Evolutionary conservation across 495 filamentous ascomycete species (phyloP).

Genomic region (Podospora didyma): DNA sequence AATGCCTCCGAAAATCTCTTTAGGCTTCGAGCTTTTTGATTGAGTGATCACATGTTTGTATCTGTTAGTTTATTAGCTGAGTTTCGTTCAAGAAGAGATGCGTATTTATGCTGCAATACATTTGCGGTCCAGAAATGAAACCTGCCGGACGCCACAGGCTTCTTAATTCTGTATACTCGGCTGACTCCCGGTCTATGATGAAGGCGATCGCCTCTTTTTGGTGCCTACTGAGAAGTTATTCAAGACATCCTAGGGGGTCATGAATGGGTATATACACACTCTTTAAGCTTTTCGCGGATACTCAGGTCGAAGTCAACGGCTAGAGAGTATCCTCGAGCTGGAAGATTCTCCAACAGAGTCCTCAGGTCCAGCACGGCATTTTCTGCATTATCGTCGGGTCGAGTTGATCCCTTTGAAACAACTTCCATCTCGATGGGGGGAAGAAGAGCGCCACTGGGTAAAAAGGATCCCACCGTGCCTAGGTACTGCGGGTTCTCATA

Average conservation of each 20-base stretch:
- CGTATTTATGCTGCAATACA: not conserved
- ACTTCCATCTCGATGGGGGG: not conserved
- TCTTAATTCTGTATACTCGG: not conserved
- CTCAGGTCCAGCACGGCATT: not conserved
- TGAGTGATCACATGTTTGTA: conserved; percentile 7
- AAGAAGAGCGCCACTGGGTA: not conserved
- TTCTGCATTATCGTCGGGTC: not conserved
- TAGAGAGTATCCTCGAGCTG: not conserved
- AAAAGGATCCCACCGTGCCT: not conserved
- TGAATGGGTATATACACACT: too few species aligned
- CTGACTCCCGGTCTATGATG: not conserved
- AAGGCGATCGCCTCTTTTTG: not conserved
- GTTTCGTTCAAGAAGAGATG: not conserved
- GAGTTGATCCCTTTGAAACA: not conserved
- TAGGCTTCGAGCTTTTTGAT: conserved; percentile 1
- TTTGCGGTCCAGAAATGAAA: not conserved
- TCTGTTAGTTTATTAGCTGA: not conserved
- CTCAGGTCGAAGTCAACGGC: not conserved
- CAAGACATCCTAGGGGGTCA: too few species aligned
- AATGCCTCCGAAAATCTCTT: conserved; percentile 24
- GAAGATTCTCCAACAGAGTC: not conserved
- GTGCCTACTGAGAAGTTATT: not conserved
- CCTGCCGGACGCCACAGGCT: not conserved
- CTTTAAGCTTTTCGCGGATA: not conserved
- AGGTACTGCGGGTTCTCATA: conserved; percentile 2